Base-by-base conservation (phyloP, 1,284 basidiomycete genomes). In the Puccinia brachypodii region DNA sequence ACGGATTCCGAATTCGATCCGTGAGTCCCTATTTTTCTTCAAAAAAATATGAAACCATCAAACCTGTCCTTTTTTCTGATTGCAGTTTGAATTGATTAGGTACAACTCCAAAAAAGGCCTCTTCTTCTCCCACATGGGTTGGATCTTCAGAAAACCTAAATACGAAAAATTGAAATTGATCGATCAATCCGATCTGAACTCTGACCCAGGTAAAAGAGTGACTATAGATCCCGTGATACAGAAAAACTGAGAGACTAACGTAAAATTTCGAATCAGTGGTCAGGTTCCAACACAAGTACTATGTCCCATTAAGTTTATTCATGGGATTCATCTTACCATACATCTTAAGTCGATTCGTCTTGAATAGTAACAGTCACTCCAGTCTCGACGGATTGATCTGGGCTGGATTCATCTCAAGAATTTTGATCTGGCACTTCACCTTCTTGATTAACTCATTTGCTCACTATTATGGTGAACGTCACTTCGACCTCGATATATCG, bases 371-470 rank as follows among this genome's bases (percentile, higher is more conserved):
- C 16, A 85, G 92, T 3, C 92, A 90, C 7, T 85, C 83, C 1
- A 66, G 89, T 0, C 40, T 89, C 1, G 92, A 92, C 0, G 89
- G 90, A 0, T 91, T 91, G 82, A 88, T 94, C 9, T 94, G 91
- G 89, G 91, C 89, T 6, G 91, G 92, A 7, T 86, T 92, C 8
- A 89, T 93, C 1, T 88, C 90, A 4, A 87, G 91, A 82, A 83
- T 92, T 11, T 86, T 90, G 28, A 90, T 85, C 44, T 93, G 92
- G 92, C 92, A 93, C 85, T 92, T 90, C 82, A 93, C 92, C 0
- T 93, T 93, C 86, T 88, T 92, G 22, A 91, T 94, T 81, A 94
- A 93, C 84, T 93, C 92, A 89, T 87, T 93, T 11, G 92, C 92
- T 3, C 92, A 93, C 82, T 93, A 91, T 91, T 89, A 92, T 33